A percentile compares a stretch with the other conserved stretches of the same genome.
These are phyloP conservation scores for Protomyces macrosporus DNA, from an alignment of 1,139 yeast genomes.

Conservation along the genomic window DNA sequence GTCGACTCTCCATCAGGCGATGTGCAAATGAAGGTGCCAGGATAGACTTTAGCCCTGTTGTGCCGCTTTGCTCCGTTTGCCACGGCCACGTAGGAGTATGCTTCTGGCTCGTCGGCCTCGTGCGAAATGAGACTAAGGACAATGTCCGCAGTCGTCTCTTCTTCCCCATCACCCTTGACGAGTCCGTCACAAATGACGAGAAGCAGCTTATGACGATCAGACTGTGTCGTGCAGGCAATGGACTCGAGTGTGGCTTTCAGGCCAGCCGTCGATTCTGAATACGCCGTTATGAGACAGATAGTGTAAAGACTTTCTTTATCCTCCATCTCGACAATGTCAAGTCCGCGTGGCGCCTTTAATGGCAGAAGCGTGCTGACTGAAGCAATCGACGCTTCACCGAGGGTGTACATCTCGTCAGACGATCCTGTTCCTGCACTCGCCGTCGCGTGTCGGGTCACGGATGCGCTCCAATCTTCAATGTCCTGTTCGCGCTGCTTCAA, in stretches of 20 bases:
- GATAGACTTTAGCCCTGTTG: conserved; percentile 42
- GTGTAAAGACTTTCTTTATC: conserved; percentile 45
- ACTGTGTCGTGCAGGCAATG: conserved; percentile 40
- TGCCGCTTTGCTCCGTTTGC: conserved; percentile 43
- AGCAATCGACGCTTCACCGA: too few species aligned
- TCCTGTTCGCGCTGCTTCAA: conserved; percentile 50
- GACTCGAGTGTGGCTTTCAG: conserved; percentile 44
- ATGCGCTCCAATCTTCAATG: conserved; percentile 70
- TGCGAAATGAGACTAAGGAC: conserved; percentile 43
- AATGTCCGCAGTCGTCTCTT: conserved; percentile 42
- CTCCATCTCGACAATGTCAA: conserved; percentile 17
- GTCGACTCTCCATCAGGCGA: conserved; percentile 41
- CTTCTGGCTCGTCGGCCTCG: conserved; percentile 41
- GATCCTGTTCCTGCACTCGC: too few species aligned
- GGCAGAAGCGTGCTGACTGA: too few species aligned
- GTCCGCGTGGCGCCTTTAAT: too few species aligned
- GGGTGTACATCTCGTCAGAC: too few species aligned
- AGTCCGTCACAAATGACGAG: conserved; percentile 43
- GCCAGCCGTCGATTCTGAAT: conserved; percentile 43
- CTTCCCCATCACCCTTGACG: conserved; percentile 44
- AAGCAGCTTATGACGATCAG: conserved; percentile 41
- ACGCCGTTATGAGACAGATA: conserved; percentile 44
- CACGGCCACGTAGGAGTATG: conserved; percentile 40
- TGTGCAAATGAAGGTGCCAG: conserved; percentile 53
- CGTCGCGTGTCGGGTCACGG: too few species aligned